Evolutionary conservation across 345 rosid species (phyloP).

Genomic region (Linum tenue): DNA sequence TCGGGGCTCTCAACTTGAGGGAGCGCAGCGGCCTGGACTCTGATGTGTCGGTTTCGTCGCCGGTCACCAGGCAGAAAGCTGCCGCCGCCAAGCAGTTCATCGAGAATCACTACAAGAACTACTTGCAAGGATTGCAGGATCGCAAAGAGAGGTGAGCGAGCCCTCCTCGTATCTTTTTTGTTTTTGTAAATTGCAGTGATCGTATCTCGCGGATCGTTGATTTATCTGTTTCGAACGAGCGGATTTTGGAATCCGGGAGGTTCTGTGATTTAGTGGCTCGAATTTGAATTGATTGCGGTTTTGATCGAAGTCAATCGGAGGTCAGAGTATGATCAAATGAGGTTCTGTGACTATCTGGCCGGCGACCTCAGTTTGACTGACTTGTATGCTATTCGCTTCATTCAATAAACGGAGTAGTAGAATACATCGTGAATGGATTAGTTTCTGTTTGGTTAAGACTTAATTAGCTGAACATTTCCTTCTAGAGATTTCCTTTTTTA

Average conservation of each 20-base stretch:
- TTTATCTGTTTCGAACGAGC: background rate
- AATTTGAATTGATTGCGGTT: background rate
- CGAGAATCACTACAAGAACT: conserved; percentile 91
- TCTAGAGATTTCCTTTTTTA: background rate
- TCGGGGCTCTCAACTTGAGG: conserved; percentile 50
- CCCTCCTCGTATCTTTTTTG: background rate
- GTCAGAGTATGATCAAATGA: conserved; percentile 4
- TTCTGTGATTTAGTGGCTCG: background rate
- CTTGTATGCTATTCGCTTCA: background rate
- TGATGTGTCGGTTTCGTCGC: conserved; percentile 78
- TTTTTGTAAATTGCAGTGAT: background rate
- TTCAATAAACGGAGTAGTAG: too few species aligned
- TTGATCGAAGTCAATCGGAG: conserved; percentile 9
- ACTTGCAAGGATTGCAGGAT: conserved; percentile 88
- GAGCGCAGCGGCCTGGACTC: conserved; percentile 49
- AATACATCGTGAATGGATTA: too few species aligned
- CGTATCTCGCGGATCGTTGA: background rate
- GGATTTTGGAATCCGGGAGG: conserved; percentile 9
- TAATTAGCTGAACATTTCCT: background rate
- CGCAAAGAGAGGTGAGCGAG: conserved; percentile 67
- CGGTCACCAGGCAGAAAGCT: conserved; percentile 91
- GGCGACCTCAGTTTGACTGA: background rate
- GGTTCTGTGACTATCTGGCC: background rate
- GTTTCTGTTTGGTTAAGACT: too few species aligned
- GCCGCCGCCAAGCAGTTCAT: conserved; percentile 98